Base-by-base conservation (phyloP, 1,284 basidiomycete genomes). In the Neonothopanus nambi region DNA sequence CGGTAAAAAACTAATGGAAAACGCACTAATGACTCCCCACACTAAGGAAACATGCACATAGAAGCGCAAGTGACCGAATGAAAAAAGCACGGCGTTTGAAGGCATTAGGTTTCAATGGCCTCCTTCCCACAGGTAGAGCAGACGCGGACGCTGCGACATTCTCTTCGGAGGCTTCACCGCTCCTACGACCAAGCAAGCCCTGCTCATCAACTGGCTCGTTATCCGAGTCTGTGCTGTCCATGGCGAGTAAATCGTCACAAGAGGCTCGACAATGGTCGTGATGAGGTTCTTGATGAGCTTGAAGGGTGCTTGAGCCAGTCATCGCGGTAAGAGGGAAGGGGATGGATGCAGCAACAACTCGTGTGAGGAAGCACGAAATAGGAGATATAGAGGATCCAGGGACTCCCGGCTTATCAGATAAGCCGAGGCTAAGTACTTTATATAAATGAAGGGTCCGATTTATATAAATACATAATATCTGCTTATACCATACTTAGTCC, bases 11-110 rank as follows among this genome's bases (percentile, higher is more conserved):
- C 9, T 45, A 15, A 48, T 21, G 26, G 39, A 12, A 38, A 33
- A 70, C 82, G 56, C 62, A 89, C 87, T 89, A 91, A 64, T 91
- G 88, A 57, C 82, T 84, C 21, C 88, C 89, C 39, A 91, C 72
- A 58, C 86, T 88, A 61, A 91, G 67, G 40, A 82, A 84, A 63
- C 89, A 91, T 21, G 87, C 87, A 58, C 87, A 89, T 2, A 89
- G 64, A 6, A 91, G 72, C 7, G 89, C 89, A 21, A 89, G 61
- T 1, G 70, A 64, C 40, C 86, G 75, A 21, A 88, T 71, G 57
- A 82, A 67, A 46, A 75, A 74, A 2, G 77, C 76, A 57, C 76
- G 61, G n/a, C 59, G 48, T 18, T 53, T 60, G 17, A 59, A 44
- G 6, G 47, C 51, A 11, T 41, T 15, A 36, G 50, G 23, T 18